Conservation (phyloP, 148 eudicot species). For the Oxyria digyna region DNA sequence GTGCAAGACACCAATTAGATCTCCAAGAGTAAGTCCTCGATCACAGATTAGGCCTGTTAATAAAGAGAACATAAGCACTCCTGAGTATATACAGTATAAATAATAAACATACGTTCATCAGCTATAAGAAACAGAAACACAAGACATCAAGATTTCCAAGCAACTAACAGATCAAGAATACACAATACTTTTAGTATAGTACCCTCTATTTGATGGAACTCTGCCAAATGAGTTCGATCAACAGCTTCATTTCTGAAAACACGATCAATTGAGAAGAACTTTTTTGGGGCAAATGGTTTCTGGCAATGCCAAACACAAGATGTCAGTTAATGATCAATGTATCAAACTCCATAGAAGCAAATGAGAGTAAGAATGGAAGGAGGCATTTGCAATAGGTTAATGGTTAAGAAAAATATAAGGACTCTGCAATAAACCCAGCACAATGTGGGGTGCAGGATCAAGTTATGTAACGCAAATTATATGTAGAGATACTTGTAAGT, state of each 20-base stretch:
- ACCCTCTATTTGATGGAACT: slow-evolving; percentile 99
- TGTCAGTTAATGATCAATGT: neutral
- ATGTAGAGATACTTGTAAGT: neutral
- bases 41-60: slow-evolving; percentile 76
- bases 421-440: too few species aligned
- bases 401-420: too few species aligned
- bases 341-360: neutral
- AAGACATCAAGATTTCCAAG: neutral
- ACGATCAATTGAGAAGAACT: slow-evolving; percentile 84
- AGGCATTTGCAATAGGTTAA: too few species aligned
- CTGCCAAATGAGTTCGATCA: slow-evolving; percentile 92
- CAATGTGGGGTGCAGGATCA: neutral
- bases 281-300: slow-evolving; percentile 69
- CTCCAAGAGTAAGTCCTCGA: slow-evolving; percentile 82
- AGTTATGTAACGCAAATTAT: neutral
- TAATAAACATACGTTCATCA: neutral
- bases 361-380: neutral
- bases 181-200: neutral
- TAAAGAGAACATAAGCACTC: neutral
- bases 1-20: slow-evolving; percentile 74
- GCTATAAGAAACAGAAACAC: too few species aligned
- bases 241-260: slow-evolving; percentile 99
- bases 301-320: slow-evolving; percentile 12
- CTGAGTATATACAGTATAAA: neutral
- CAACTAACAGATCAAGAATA: neutral